These are phyloP conservation scores for Litsea cubeba DNA, from an alignment of 164 flowering plant genomes.

Conservation along the genomic window DNA sequence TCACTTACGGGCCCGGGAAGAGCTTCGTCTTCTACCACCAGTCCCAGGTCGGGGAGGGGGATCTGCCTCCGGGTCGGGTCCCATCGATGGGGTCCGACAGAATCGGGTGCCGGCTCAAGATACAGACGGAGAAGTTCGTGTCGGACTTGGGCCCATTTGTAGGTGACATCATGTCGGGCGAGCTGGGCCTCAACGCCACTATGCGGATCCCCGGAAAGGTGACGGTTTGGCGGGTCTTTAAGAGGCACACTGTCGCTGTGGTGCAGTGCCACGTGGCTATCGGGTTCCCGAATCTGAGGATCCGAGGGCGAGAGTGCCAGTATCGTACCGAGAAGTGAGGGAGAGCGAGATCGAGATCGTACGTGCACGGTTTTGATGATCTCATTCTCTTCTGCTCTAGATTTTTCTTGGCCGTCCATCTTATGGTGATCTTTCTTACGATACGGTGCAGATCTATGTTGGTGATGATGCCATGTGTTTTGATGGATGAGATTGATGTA, in stretches of 20 bases:
- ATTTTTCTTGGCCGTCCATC: not conserved
- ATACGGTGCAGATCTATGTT: no score
- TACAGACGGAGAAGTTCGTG: constrained; percentile 29
- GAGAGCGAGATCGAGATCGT: not conserved
- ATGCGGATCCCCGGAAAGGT: constrained; percentile 44
- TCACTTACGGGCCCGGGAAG: constrained; percentile 32
- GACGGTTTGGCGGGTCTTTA: constrained; percentile 29
- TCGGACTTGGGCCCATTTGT: constrained; percentile 17
- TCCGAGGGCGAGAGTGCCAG: constrained; percentile 32
- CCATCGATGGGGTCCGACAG: constrained; percentile 32
- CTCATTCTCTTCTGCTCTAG: not conserved
- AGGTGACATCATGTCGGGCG: constrained; percentile 32
- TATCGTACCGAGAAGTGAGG: constrained; percentile 27
- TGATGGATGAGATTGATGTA: no score
- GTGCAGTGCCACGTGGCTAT: constrained; percentile 35
- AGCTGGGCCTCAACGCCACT: constrained; percentile 23
- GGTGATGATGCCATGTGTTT: no score
- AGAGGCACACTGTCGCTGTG: constrained; percentile 28
- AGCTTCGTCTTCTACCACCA: constrained; percentile 26
- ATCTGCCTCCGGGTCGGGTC: constrained; percentile 29
- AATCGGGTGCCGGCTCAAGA: constrained; percentile 3
- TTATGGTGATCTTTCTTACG: no score
- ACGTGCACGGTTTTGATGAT: not conserved
- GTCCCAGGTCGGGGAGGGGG: constrained; percentile 39
- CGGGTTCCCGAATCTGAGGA: constrained; percentile 24